phyloP scores from a whole-genome alignment of 1,284 basidiomycete species.

The Trichosporon coremiiforme region DNA sequence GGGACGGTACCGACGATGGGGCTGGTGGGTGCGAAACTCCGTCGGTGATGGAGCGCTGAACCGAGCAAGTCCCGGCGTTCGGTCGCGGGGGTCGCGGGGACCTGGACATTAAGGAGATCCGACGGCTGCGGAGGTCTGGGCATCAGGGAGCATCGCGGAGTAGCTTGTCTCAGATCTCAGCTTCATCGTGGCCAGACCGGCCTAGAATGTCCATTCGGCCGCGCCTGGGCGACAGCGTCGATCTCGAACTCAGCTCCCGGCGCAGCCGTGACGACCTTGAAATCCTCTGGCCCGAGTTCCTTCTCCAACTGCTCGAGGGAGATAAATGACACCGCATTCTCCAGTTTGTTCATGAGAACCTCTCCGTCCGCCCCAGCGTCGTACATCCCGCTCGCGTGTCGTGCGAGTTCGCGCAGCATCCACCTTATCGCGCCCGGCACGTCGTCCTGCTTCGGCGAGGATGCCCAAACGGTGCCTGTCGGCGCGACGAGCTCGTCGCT shows the following conservation, averaged over 20 bases:
- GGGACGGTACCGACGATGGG: no score
- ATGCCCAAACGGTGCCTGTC: not conserved
- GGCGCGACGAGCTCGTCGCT: not conserved
- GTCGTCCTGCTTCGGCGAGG: not conserved
- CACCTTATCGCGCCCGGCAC: not conserved
- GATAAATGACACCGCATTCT: constrained; percentile 59
- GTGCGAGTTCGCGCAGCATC: not conserved
- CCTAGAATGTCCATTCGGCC: constrained; percentile 4
- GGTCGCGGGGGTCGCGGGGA: no score
- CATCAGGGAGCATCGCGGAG: no score
- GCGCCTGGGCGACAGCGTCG: not conserved
- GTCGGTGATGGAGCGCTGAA: no score
- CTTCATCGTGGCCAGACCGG: not conserved
- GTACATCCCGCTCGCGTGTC: constrained; percentile 5
- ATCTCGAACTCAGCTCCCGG: not conserved
- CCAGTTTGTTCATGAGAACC: not conserved
- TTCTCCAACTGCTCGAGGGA: constrained; percentile 76
- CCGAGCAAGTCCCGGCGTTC: no score
- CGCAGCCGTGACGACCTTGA: constrained; percentile 11
- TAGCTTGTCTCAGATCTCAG: no score
- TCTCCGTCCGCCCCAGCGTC: not conserved
- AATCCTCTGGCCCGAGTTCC: constrained; percentile 80
- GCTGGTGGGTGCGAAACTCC: no score
- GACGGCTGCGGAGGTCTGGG: no score
- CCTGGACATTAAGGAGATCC: no score